Evolutionary conservation across 495 filamentous ascomycete species (phyloP).

Genomic region (Evernia prunastri): DNA sequence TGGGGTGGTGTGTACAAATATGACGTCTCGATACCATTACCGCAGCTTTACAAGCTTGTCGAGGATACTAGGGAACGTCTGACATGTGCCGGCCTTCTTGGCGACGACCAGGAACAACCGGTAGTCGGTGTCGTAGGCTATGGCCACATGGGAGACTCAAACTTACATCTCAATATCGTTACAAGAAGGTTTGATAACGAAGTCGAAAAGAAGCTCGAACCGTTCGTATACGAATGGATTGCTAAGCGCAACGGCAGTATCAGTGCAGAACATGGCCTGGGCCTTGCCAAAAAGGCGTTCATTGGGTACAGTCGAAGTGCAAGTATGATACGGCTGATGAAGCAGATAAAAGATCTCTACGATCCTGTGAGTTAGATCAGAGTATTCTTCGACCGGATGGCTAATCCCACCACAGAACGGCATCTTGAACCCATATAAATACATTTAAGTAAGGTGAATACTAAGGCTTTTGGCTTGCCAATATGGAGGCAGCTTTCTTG

Average conservation of each 20-base stretch:
- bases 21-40: slow-evolving; percentile 86
- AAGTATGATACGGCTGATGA: slow-evolving; percentile 84
- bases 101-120: slow-evolving; percentile 68
- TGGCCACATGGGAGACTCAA: slow-evolving; percentile 95
- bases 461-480: background rate
- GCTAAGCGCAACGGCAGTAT: slow-evolving; percentile 78
- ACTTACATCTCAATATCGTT: slow-evolving; percentile 85
- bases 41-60: slow-evolving; percentile 82
- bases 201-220: slow-evolving; percentile 85
- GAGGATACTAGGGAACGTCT: slow-evolving; percentile 71
- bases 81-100: slow-evolving; percentile 64
- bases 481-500: background rate
- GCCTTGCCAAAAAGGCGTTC: slow-evolving; percentile 87
- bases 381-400: slow-evolving; percentile 7
- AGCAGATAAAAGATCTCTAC: slow-evolving; percentile 81
- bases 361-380: slow-evolving; percentile 68
- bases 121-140: slow-evolving; percentile 90
- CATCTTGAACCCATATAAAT: slow-evolving; percentile 94
- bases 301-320: slow-evolving; percentile 87
- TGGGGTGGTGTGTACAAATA: slow-evolving; percentile 98
- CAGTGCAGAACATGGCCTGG: slow-evolving; percentile 91
- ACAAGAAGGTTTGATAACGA: slow-evolving; percentile 75
- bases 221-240: slow-evolving; percentile 97
- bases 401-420: slow-evolving; percentile 56
- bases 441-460: slow-evolving; percentile 39